Evolutionary conservation across 176 grass and related monocot genomes (phyloP).

Genomic region (Triticum turgidum): DNA sequence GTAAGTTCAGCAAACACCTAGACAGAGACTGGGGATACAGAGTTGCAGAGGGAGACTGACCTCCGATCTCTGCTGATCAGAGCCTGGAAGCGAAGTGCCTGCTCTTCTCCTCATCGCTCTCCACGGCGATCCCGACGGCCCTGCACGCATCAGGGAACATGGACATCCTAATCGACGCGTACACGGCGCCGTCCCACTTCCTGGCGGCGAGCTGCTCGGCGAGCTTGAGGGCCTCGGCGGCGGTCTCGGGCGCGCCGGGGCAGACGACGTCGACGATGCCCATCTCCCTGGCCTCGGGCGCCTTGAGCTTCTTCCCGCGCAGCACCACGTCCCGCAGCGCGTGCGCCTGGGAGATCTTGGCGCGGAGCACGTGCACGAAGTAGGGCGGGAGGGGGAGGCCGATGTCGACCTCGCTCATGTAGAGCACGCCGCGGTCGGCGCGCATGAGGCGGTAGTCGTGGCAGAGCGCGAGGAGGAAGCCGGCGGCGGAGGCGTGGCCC

Average conservation of each 20-base stretch:
- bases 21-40: not conserved
- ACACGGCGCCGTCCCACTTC: conserved; percentile 78
- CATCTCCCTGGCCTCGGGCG: conserved; percentile 55
- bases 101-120: conserved; percentile 52
- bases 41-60: not conserved
- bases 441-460: conserved; percentile 92
- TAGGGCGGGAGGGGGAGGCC: conserved; percentile 68
- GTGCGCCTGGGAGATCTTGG: conserved; percentile 61
- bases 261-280: conserved; percentile 65
- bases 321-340: conserved; percentile 63
- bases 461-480: conserved; percentile 60
- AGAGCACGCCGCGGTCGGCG: conserved; percentile 80
- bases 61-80: conserved; percentile 7
- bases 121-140: conserved; percentile 43
- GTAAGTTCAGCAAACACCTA: not conserved
- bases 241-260: conserved; percentile 44
- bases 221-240: conserved; percentile 65
- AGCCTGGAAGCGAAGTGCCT: conserved; percentile 50
- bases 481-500: conserved; percentile 69
- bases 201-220: conserved; percentile 72
- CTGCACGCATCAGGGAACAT: conserved; percentile 55
- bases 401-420: conserved; percentile 97
- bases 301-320: conserved; percentile 48
- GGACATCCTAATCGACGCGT: conserved; percentile 60
- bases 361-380: conserved; percentile 52